These are phyloP conservation scores for Zymoseptoria ardabiliae DNA, from an alignment of 2,329 filamentous ascomycete genomes.

Conservation along the genomic window DNA sequence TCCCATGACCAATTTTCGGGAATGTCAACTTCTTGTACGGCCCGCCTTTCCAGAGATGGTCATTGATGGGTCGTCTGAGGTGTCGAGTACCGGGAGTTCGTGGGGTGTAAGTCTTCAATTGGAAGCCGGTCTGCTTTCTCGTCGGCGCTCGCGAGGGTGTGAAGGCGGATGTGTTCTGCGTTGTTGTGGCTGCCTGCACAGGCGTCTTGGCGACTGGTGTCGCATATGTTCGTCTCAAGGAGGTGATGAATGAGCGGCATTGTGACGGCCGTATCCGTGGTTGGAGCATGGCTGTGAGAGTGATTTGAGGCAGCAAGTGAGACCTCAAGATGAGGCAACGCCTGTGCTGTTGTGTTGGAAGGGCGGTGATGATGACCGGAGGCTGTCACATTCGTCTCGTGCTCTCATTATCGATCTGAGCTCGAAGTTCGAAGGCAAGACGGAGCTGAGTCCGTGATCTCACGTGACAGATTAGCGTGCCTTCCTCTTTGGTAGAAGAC, in stretches of 20 bases:
- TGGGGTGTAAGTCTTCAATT: conserved; percentile 81
- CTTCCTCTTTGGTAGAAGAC: too few relatives aligned
- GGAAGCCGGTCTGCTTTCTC: conserved; percentile 34
- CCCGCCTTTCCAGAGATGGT: conserved; percentile 92
- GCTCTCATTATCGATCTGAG: background rate
- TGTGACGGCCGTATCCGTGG: conserved; percentile 51
- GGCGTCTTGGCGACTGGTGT: conserved; percentile 28
- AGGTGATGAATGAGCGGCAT: conserved; percentile 42
- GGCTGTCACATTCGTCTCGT: conserved; percentile 4
- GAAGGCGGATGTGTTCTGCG: conserved; percentile 23
- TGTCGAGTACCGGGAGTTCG: conserved; percentile 88
- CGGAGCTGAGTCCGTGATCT: background rate
- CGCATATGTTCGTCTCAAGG: conserved; percentile 46
- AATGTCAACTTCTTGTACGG: conserved; percentile 77
- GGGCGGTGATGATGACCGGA: background rate
- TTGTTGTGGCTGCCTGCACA: conserved; percentile 17
- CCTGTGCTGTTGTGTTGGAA: background rate
- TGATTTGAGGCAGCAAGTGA: background rate
- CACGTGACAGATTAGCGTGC: too few relatives aligned
- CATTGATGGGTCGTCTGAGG: conserved; percentile 85
- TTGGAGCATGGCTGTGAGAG: conserved; percentile 52
- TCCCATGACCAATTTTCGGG: conserved; percentile 83
- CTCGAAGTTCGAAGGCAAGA: conserved; percentile 1
- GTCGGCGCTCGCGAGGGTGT: conserved; percentile 31
- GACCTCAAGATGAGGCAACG: background rate